Conservation (phyloP, 2,329 filamentous ascomycete genomes). For the Aureobasidium uvarum region DNA sequence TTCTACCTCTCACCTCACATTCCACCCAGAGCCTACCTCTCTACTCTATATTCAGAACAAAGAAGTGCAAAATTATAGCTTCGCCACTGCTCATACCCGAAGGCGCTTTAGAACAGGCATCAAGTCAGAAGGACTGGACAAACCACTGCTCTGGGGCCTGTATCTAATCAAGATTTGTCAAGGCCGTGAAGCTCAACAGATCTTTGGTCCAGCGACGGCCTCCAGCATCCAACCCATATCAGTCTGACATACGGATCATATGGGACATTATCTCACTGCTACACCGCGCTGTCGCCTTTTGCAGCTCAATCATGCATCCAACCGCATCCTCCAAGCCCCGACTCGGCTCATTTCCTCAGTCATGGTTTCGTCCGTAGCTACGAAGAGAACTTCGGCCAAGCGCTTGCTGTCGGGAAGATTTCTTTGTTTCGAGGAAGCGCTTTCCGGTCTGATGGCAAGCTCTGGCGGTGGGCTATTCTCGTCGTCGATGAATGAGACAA, state of each 20-base stretch:
- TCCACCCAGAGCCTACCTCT: constrained; percentile 11
- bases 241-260: constrained; percentile 22
- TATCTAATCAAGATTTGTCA: constrained; percentile 16
- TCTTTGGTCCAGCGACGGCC: constrained; percentile 24
- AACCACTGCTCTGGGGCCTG: not conserved
- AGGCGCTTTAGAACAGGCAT: not conserved
- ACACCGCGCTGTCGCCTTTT: constrained; percentile 21
- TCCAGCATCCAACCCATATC: constrained; percentile 25
- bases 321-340: constrained; percentile 18
- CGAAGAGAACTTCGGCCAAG: constrained; percentile 17
- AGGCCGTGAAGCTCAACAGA: constrained; percentile 13
- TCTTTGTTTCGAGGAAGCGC: constrained; percentile 16
- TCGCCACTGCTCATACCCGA: not conserved
- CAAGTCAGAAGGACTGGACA: not conserved
- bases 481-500: constrained; percentile 10
- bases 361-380: constrained; percentile 19
- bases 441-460: not conserved
- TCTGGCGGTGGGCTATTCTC: constrained; percentile 9
- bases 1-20: constrained; percentile 25
- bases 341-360: constrained; percentile 13
- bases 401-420: not conserved
- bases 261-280: constrained; percentile 20
- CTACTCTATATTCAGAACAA: constrained; percentile 24
- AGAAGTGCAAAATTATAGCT: constrained; percentile 17
- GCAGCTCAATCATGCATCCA: constrained; percentile 26